These are phyloP conservation scores for Pyrenula massariospora DNA, from an alignment of 495 filamentous ascomycete species.

Conservation along the genomic window DNA sequence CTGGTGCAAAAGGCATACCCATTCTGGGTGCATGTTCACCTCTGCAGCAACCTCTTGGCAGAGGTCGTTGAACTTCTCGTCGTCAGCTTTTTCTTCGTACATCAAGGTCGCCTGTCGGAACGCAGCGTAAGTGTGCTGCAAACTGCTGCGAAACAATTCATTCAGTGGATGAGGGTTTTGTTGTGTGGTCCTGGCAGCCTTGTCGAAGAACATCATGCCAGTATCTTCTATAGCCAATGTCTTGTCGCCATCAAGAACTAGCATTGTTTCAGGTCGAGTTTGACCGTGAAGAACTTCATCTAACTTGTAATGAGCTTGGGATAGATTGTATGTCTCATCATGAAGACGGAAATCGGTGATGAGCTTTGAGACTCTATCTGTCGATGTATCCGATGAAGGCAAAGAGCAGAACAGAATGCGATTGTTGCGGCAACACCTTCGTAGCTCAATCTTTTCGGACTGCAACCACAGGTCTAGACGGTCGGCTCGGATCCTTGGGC, in stretches of 20 bases:
- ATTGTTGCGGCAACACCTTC: constrained; percentile 31
- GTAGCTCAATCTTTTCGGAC: constrained; percentile 34
- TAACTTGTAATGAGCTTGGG: constrained; percentile 19
- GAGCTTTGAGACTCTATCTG: constrained; percentile 12
- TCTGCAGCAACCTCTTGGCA: constrained; percentile 33
- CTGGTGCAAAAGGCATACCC: constrained; percentile 29
- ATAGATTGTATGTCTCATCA: constrained; percentile 27
- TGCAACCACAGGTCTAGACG: constrained; percentile 43
- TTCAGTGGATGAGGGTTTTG: constrained; percentile 23
- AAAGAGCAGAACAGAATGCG: constrained; percentile 35
- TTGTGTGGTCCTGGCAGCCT: constrained; percentile 2
- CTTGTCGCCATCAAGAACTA: constrained; percentile 49
- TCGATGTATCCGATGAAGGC: constrained; percentile 2
- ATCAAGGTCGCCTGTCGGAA: constrained; percentile 46
- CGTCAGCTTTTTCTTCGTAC: constrained; percentile 35
- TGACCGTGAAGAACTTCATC: constrained; percentile 20
- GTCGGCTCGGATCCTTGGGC: constrained; percentile 17
- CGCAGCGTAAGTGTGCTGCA: constrained; percentile 42
- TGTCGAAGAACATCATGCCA: constrained; percentile 41
- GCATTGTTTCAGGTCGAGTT: constrained; percentile 22
- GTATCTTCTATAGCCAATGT: constrained; percentile 45
- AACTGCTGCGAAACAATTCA: constrained; percentile 31
- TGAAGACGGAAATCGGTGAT: constrained; percentile 29
- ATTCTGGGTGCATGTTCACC: constrained; percentile 37
- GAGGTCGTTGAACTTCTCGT: constrained; percentile 31